Conservation (phyloP, 1,139 yeast genomes). For the Yamadazyma triangularis region DNA sequence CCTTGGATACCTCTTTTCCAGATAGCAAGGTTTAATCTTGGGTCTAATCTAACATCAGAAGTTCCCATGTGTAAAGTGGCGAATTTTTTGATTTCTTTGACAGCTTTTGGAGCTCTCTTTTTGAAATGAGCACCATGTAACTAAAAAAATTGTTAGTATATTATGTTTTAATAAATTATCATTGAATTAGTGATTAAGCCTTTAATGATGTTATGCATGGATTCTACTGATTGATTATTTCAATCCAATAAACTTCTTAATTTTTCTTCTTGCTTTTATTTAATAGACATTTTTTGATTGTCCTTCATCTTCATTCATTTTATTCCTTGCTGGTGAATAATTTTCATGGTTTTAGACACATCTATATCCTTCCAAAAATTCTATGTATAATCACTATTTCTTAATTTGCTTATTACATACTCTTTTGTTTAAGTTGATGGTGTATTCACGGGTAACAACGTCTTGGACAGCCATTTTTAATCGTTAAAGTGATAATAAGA, state of each 20-base stretch:
- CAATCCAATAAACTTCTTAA: too few relatives aligned
- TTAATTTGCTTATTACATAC: constrained; percentile 68
- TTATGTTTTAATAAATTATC: neutral
- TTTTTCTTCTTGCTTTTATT: too few relatives aligned
- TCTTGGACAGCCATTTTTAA: constrained; percentile 90
- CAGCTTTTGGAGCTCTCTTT: constrained; percentile 99
- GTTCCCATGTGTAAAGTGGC: constrained; percentile 99
- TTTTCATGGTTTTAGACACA: too few relatives aligned
- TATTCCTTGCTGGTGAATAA: too few relatives aligned
- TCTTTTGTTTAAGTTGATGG: constrained; percentile 99
- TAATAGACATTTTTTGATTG: too few relatives aligned
- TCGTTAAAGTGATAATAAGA: constrained; percentile 5
- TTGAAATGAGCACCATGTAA: constrained; percentile 98
- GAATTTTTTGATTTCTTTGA: constrained; percentile 98
- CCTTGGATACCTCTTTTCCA: constrained; percentile 99
- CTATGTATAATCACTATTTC: constrained; percentile 1
- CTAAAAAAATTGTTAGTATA: constrained; percentile 46
- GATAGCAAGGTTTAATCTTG: constrained; percentile 95
- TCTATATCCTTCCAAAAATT: too few relatives aligned
- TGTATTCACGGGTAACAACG: constrained; percentile 99
- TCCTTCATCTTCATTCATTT: too few relatives aligned
- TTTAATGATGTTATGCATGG: too few relatives aligned
- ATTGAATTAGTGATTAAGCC: too few relatives aligned
- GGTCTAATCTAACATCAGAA: constrained; percentile 98
- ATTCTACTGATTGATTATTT: too few relatives aligned